A percentile compares a stretch with the other conserved stretches of the same genome.
These are phyloP conservation scores for Yamagishiella unicocca DNA, from an alignment of 139 green algal genomes.

Conservation along the genomic window DNA sequence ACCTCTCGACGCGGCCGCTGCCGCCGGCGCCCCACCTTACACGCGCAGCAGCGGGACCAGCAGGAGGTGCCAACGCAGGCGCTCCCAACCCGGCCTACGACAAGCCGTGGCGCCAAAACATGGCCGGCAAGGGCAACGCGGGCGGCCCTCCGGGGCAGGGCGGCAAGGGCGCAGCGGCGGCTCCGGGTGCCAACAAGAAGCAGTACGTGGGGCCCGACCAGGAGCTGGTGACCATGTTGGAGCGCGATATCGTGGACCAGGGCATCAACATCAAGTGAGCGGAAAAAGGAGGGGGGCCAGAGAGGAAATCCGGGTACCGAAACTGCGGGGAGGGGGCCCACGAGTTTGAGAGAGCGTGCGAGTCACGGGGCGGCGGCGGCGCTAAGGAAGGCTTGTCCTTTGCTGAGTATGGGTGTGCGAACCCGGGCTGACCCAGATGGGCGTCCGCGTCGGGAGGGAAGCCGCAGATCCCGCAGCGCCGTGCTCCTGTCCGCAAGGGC, in stretches of 20 bases:
- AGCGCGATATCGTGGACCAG: conserved; percentile 86
- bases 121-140: conserved; percentile 39
- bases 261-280: conserved; percentile 73
- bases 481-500: too few relatives aligned
- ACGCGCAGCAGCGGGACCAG: too few relatives aligned
- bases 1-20: too few relatives aligned
- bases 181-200: neutral
- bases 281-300: too few relatives aligned
- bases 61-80: too few relatives aligned
- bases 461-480: too few relatives aligned
- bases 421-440: too few relatives aligned
- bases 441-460: too few relatives aligned
- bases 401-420: neutral
- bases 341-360: too few relatives aligned
- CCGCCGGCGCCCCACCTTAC: too few relatives aligned
- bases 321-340: too few relatives aligned
- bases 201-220: conserved; percentile 80
- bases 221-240: conserved; percentile 82
- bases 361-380: neutral
- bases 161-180: conserved; percentile 35
- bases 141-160: neutral
- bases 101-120: conserved; percentile 41
- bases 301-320: too few relatives aligned
- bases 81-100: conserved; percentile 7
- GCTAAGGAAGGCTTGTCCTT: neutral